phyloP scores from a whole-genome alignment of 345 rosid species.

The Aegle marmelos region DNA sequence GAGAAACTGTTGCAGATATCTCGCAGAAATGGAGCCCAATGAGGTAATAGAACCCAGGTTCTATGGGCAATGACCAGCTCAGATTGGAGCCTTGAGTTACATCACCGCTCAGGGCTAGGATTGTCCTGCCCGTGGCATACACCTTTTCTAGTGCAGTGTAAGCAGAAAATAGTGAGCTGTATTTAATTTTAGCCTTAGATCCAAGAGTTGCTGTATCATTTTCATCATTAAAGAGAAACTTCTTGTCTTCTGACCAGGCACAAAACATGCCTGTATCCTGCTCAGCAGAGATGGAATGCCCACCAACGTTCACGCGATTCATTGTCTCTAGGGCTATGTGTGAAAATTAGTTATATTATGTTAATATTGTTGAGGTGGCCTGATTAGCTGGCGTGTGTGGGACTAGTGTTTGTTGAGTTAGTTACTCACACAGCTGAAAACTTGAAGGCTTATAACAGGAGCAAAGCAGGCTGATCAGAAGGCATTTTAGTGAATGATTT shows the following conservation, averaged over 20 bases:
- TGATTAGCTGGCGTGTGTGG: too few relatives aligned
- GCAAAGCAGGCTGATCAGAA: too few relatives aligned
- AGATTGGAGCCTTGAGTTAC: conserved; percentile 2
- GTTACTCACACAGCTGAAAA: too few relatives aligned
- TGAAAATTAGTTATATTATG: too few relatives aligned
- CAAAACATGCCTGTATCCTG: conserved; percentile 22
- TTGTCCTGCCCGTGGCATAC: conserved; percentile 17
- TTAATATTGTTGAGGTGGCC: too few relatives aligned
- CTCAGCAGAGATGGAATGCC: conserved; percentile 9
- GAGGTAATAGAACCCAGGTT: conserved; percentile 27
- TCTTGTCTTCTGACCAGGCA: conserved; percentile 30
- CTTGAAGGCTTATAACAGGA: too few relatives aligned
- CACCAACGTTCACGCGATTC: conserved; percentile 27
- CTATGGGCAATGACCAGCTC: conserved; percentile 26
- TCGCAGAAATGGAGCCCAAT: conserved; percentile 36
- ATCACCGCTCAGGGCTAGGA: background rate
- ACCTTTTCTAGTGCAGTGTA: conserved; percentile 16
- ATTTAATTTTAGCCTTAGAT: background rate
- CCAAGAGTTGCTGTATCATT: conserved; percentile 6
- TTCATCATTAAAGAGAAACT: conserved; percentile 15
- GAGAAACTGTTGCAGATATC: background rate
- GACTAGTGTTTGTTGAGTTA: too few relatives aligned
- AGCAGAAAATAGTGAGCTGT: background rate
- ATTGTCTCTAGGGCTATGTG: conserved; percentile 18
- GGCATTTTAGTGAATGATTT: too few relatives aligned